These are phyloP conservation scores for Russula abietina DNA, from an alignment of 768 basidiomycete genomes.

Conservation along the genomic window DNA sequence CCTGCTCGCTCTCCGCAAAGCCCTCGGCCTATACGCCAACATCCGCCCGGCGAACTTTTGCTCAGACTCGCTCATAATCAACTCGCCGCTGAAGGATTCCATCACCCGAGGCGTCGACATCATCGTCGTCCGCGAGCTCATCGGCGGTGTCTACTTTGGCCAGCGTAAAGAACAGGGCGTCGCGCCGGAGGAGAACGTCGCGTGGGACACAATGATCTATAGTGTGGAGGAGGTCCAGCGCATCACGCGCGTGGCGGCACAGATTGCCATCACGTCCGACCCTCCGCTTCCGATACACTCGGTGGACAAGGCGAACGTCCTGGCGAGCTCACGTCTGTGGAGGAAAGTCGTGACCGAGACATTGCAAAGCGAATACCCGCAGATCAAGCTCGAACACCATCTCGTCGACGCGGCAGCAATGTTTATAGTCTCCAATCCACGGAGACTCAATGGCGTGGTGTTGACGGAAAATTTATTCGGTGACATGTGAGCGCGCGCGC, in stretches of 20 bases:
- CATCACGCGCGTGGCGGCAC: constrained; percentile 92
- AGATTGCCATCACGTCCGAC: constrained; percentile 74
- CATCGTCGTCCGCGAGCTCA: constrained; percentile 93
- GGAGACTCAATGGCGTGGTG: constrained; percentile 90
- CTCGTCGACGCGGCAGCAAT: constrained; percentile 96
- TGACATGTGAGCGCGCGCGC: constrained; percentile 71
- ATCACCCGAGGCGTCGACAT: constrained; percentile 81
- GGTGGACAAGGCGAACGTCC: constrained; percentile 97
- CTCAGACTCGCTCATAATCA: constrained; percentile 77
- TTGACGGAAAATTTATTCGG: constrained; percentile 96
- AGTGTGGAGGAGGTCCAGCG: constrained; percentile 86
- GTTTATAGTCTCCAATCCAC: constrained; percentile 85
- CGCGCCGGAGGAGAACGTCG: constrained; percentile 56
- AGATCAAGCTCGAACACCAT: constrained; percentile 81
- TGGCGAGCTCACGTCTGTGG: constrained; percentile 93
- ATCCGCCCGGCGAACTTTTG: constrained; percentile 96
- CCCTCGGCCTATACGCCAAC: constrained; percentile 93
- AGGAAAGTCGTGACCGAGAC: constrained; percentile 87
- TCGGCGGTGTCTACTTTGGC: constrained; percentile 95
- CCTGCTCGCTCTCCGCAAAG: constrained; percentile 81
- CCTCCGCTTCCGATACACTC: constrained; percentile 89
- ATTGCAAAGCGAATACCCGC: constrained; percentile 78
- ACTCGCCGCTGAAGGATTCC: constrained; percentile 85
- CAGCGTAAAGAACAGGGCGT: constrained; percentile 80
- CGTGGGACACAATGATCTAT: constrained; percentile 93